Evolutionary conservation across 257 asterid genomes (phyloP).

Genomic region (Ilex asprella): DNA sequence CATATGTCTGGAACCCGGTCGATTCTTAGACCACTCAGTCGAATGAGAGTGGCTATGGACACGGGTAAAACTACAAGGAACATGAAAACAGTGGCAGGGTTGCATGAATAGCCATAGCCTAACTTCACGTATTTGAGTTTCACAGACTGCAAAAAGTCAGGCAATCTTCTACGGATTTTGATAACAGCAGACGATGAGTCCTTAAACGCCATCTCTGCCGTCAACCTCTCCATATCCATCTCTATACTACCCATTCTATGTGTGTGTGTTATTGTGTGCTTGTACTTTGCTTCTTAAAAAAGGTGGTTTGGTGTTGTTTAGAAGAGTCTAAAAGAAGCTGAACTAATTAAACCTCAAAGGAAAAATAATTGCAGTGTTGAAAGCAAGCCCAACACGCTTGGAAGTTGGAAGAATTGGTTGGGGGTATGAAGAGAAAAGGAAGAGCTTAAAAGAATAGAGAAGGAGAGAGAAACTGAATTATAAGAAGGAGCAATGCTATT

Average conservation of each 20-base stretch:
- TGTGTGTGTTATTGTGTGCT: background rate
- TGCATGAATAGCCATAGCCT: slow-evolving; percentile 64
- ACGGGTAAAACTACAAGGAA: slow-evolving; percentile 24
- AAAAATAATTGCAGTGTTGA: background rate
- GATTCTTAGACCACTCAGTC: slow-evolving; percentile 21
- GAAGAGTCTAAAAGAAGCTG: slow-evolving; percentile 3
- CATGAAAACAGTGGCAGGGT: slow-evolving; percentile 36
- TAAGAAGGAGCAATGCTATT: background rate
- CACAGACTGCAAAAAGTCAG: slow-evolving; percentile 46
- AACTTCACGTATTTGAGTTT: slow-evolving; percentile 60
- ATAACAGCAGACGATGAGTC: slow-evolving; percentile 42
- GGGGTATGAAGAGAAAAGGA: background rate
- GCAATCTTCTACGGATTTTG: slow-evolving; percentile 32
- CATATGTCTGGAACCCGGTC: slow-evolving; percentile 28
- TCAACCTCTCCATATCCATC: slow-evolving; percentile 38
- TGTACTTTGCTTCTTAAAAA: background rate
- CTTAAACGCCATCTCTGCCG: slow-evolving; percentile 42
- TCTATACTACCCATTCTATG: slow-evolving; percentile 20
- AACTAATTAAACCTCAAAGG: background rate
- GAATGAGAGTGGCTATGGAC: slow-evolving; percentile 24
- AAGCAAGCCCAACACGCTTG: background rate
- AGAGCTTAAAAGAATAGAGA: background rate
- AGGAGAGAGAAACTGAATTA: background rate
- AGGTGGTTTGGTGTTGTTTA: background rate
- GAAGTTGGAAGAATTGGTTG: background rate